These are phyloP conservation scores for Aspergillus sp. DNA, from an alignment of 2,329 filamentous ascomycete species.

Conservation along the genomic window DNA sequence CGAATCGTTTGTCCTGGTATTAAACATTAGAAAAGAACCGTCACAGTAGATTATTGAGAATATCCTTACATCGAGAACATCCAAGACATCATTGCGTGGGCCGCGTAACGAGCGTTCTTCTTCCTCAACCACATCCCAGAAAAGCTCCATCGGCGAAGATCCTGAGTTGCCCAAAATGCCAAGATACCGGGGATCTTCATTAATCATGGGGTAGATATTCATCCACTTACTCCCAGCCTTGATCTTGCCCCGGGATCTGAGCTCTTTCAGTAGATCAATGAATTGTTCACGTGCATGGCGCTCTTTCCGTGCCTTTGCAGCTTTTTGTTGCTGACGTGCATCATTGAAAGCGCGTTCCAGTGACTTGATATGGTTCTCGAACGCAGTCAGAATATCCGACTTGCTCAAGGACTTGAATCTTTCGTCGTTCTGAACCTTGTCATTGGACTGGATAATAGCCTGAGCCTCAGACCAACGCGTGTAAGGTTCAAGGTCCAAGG, in stretches of 20 bases:
- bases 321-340: conserved; percentile 81
- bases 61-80: conserved; percentile 76
- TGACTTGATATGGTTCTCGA: conserved; percentile 91
- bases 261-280: conserved; percentile 68
- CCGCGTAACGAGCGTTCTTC: conserved; percentile 84
- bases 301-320: conserved; percentile 73
- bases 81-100: conserved; percentile 77
- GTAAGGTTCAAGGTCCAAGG: conserved; percentile 83
- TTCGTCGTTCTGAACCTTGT: conserved; percentile 73
- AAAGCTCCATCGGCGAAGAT: conserved; percentile 83
- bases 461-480: conserved; percentile 93
- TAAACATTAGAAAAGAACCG: conserved; percentile 34
- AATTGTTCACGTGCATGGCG: conserved; percentile 84
- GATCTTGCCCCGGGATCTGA: conserved; percentile 74
- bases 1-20: conserved; percentile 79
- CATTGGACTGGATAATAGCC: conserved; percentile 72
- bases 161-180: conserved; percentile 80
- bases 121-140: conserved; percentile 94
- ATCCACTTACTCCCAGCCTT: conserved; percentile 90
- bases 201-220: conserved; percentile 70
- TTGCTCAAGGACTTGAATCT: conserved; percentile 84
- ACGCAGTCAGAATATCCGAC: conserved; percentile 85
- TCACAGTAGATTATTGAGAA: background rate
- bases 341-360: conserved; percentile 92
- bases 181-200: conserved; percentile 77